A percentile compares a stretch with the other conserved stretches of the same genome.
These are phyloP conservation scores for Mortierella antarctica DNA, from an alignment of 192 early-diverging fungal genomes.

Conservation along the genomic window DNA sequence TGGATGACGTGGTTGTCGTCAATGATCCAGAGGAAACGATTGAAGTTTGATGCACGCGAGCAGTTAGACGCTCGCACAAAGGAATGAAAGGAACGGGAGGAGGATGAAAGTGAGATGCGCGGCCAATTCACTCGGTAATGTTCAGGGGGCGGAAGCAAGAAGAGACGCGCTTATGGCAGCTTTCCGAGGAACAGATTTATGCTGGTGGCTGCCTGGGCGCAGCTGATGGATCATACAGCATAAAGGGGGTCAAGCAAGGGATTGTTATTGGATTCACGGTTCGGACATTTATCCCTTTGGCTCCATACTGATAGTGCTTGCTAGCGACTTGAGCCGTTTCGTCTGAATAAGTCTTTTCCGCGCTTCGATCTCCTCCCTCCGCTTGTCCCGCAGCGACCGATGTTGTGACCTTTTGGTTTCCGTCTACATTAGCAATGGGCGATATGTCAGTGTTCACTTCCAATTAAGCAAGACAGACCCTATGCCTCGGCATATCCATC, in stretches of 20 bases:
- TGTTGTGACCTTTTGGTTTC: constrained; percentile 36
- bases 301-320: constrained; percentile 14
- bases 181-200: too few relatives aligned
- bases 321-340: constrained; percentile 34
- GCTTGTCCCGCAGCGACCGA: constrained; percentile 42
- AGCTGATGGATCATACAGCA: neutral
- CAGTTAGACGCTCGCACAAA: too few relatives aligned
- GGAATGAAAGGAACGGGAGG: too few relatives aligned
- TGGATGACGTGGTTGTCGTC: too few relatives aligned
- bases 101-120: too few relatives aligned
- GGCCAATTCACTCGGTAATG: too few relatives aligned
- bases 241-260: neutral
- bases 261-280: neutral
- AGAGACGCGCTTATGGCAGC: too few relatives aligned
- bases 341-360: constrained; percentile 51
- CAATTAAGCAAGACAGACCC: neutral
- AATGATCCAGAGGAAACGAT: too few relatives aligned
- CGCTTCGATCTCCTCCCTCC: constrained; percentile 46
- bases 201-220: too few relatives aligned
- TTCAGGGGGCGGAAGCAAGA: too few relatives aligned
- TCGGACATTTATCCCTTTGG: neutral
- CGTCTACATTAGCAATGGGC: constrained; percentile 40
- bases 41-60: too few relatives aligned
- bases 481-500: neutral
- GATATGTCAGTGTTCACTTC: neutral